Evolutionary conservation across 352 stramenopile species (phyloP).

Genomic region (Globisporangium megalacanthum): DNA sequence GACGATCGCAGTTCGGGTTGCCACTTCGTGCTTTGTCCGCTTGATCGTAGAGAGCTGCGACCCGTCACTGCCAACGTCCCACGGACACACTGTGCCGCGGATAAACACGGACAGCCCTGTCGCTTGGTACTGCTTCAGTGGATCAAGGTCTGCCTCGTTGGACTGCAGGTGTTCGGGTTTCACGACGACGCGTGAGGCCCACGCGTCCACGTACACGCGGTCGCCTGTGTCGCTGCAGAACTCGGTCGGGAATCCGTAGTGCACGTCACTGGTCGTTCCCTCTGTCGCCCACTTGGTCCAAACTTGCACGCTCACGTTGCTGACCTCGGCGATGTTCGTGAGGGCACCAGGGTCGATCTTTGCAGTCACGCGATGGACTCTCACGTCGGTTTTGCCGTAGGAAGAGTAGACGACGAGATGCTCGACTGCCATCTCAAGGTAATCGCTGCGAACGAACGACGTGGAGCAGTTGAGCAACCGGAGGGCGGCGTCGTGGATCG

Average conservation of each 20-base stretch:
- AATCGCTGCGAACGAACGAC: constrained; percentile 51
- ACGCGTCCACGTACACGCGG: constrained; percentile 14
- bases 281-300: constrained; percentile 36
- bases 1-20: constrained; percentile 48
- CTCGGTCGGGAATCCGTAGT: constrained; percentile 47
- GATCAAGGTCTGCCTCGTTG: constrained; percentile 1
- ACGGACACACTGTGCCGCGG: constrained; percentile 31
- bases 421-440: constrained; percentile 42
- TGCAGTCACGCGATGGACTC: constrained; percentile 35
- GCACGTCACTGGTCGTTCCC: constrained; percentile 17
- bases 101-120: constrained; percentile 38
- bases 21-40: constrained; percentile 50
- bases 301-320: constrained; percentile 36
- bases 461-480: constrained; percentile 36
- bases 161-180: constrained; percentile 4
- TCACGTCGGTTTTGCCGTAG: constrained; percentile 25
- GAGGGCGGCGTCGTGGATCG: constrained; percentile 33
- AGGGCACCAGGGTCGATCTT: constrained; percentile 71
- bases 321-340: constrained; percentile 58
- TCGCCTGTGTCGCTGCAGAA: constrained; percentile 13
- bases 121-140: constrained; percentile 24
- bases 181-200: constrained; percentile 7
- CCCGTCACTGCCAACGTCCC: constrained; percentile 4
- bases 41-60: constrained; percentile 7
- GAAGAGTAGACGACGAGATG: constrained; percentile 26